Percentiles rank a stretch among this genome's conserved stretches.
Evolutionary conservation across 116 monocot species (phyloP).

Genomic region (Posidonia oceanica): DNA sequence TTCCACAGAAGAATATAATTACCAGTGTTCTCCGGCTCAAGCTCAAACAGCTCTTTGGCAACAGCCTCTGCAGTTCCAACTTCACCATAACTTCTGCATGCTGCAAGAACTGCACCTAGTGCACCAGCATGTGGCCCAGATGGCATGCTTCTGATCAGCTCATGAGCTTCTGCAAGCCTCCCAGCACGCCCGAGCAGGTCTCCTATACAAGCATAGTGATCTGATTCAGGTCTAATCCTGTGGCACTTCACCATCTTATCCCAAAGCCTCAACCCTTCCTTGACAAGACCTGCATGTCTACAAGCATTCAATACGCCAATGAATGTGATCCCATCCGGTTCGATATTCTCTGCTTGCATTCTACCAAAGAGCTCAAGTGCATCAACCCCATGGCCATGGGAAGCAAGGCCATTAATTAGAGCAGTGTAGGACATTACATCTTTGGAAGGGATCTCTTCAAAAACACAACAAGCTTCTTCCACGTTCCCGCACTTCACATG

Average conservation of each 20-base stretch:
- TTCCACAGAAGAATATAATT: slow-evolving; percentile 67
- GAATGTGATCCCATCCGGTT: slow-evolving; percentile 45
- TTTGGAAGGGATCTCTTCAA: slow-evolving; percentile 32
- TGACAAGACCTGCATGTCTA: slow-evolving; percentile 55
- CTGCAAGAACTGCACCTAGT: slow-evolving; percentile 62
- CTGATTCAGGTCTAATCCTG: slow-evolving; percentile 26
- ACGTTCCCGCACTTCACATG: slow-evolving; percentile 70
- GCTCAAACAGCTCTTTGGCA: slow-evolving; percentile 46
- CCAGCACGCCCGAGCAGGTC: slow-evolving; percentile 79
- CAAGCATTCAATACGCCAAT: slow-evolving; percentile 63
- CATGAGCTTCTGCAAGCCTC: slow-evolving; percentile 49
- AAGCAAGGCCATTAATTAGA: slow-evolving; percentile 60
- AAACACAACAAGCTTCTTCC: slow-evolving; percentile 29
- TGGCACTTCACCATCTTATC: slow-evolving; percentile 36
- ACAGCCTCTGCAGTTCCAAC: slow-evolving; percentile 46
- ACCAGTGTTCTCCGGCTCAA: slow-evolving; percentile 71
- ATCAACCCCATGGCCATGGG: slow-evolving; percentile 34
- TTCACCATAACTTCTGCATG: slow-evolving; percentile 49
- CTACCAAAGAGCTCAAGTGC: slow-evolving; percentile 41
- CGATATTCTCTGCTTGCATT: slow-evolving; percentile 28
- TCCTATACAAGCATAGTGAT: slow-evolving; percentile 60
- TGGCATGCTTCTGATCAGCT: slow-evolving; percentile 43
- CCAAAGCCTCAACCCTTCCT: slow-evolving; percentile 42
- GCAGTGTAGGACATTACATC: slow-evolving; percentile 57
- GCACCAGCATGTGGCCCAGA: slow-evolving; percentile 38